phyloP scores from a whole-genome alignment of 371 early-diverging fungal species.

The Massospora cicadina region DNA sequence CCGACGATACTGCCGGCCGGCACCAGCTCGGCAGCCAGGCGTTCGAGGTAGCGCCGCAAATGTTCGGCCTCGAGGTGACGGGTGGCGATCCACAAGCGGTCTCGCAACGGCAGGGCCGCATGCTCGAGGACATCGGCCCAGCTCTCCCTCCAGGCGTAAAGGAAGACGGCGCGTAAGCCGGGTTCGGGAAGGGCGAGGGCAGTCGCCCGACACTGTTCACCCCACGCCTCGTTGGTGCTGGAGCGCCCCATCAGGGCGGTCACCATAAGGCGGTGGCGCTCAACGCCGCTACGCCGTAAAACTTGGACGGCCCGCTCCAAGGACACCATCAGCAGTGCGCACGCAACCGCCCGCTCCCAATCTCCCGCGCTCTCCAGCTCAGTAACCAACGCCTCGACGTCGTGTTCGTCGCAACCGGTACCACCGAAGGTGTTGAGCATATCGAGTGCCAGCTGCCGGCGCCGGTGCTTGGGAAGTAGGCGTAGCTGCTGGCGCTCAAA shows the following conservation, averaged over 20 bases:
- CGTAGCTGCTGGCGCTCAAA: neutral
- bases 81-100: constrained; percentile 59
- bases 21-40: neutral
- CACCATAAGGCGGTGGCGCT: constrained; percentile 55
- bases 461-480: neutral
- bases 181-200: constrained; percentile 46
- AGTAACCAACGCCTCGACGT: neutral
- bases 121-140: constrained; percentile 51
- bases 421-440: neutral
- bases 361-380: constrained; percentile 46
- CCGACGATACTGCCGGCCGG: constrained; percentile 40
- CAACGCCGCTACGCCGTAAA: constrained; percentile 38
- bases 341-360: constrained; percentile 67
- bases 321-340: constrained; percentile 66
- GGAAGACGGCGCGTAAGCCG: constrained; percentile 58
- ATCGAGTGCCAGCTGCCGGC: neutral
- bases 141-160: constrained; percentile 49
- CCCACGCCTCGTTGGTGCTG: constrained; percentile 29
- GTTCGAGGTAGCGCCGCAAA: neutral
- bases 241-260: constrained; percentile 47
- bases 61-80: constrained; percentile 53
- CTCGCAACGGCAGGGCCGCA: constrained; percentile 35
- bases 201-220: constrained; percentile 35
- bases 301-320: constrained; percentile 52
- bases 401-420: neutral